A percentile compares a stretch with the other conserved stretches of the same genome.
phyloP scores from a whole-genome alignment of 768 basidiomycete genomes.

The Suillus ampliporus region DNA sequence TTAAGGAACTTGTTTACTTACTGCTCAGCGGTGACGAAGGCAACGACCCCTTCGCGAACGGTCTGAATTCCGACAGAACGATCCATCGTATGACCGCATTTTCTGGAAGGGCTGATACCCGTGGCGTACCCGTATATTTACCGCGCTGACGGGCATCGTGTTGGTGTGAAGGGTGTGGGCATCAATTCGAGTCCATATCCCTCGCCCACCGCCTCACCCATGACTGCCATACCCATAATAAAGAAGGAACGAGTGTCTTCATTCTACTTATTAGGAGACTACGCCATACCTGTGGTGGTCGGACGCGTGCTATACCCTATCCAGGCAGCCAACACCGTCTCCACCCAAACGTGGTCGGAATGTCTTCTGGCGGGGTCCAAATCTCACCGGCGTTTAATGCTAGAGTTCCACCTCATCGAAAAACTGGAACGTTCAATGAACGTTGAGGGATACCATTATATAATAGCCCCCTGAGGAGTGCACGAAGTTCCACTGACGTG shows the following conservation, averaged over 20 bases:
- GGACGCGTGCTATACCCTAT: too few species aligned
- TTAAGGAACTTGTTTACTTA: too few species aligned
- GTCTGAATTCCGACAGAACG: not conserved
- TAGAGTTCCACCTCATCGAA: not conserved
- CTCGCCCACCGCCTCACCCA: not conserved
- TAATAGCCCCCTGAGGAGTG: not conserved
- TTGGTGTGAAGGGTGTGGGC: too few species aligned
- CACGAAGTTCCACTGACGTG: not conserved
- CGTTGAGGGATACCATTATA: not conserved
- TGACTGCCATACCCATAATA: not conserved
- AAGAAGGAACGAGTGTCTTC: too few species aligned
- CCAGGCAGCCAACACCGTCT: too few species aligned
- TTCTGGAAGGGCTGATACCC: not conserved
- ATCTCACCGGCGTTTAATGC: not conserved
- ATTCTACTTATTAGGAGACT: too few species aligned
- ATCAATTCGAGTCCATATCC: too few species aligned
- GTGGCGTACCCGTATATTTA: not conserved
- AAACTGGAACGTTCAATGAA: not conserved
- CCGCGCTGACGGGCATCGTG: not conserved
- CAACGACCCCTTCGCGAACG: too few species aligned
- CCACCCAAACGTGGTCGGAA: too few species aligned
- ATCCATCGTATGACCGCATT: not conserved
- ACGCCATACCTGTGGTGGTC: too few species aligned
- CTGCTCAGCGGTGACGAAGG: too few species aligned
- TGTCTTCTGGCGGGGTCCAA: too few species aligned